Evolutionary conservation across 176 grass and related monocot genomes (phyloP), one percentile per base, ranked within the genome.

Genomic region (Carex littledalei): DNA sequence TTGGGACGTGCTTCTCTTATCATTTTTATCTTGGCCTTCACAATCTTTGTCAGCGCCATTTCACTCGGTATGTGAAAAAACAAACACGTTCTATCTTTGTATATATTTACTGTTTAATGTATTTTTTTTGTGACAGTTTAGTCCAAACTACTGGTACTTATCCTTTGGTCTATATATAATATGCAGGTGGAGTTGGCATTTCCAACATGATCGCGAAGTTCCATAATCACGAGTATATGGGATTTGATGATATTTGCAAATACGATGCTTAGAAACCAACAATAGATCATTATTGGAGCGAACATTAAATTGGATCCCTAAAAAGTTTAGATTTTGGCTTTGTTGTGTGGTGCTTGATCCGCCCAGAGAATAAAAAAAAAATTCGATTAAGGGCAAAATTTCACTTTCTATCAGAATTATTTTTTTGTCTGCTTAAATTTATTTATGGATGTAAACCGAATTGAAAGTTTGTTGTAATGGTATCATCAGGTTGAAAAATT

Each of bases 1-100:
- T 78, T 92, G 83, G 93, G 96, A 17, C 68, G 95, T 47, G 95
- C 91, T 67, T 98, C 96, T 1, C 89, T 98, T 81, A 95, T 98
- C 67, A 98, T 98, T 83, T 94, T 98, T 91, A 94, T 95, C 81
- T 34, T 98, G 79, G 87, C 96, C 61, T 95, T 84, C 70, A 98
- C 88, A 68, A 95, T 98, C 47, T 95, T 98, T 6, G 78, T 91
- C 63, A 98, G 96, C 18, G 96, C 96, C 16, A 63, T 95, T 89
- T 95, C 91, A 43, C 88, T 98, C 1, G 95, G 96, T 98, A 90
- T 2, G 26, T 57, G 32, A 26, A 39, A 39, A 5, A 5, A 5
- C 9, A 47, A 11, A 2, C n/a, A 5, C n/a, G 47, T 55, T 83
- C 87, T 21, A 66, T 52, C 8, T 54, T 53, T 76, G 47, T 76